A percentile compares a stretch with the other conserved stretches of the same genome.
Conservation (phyloP, 208 protist genomes). For the Histomonas meleagridis region DNA sequence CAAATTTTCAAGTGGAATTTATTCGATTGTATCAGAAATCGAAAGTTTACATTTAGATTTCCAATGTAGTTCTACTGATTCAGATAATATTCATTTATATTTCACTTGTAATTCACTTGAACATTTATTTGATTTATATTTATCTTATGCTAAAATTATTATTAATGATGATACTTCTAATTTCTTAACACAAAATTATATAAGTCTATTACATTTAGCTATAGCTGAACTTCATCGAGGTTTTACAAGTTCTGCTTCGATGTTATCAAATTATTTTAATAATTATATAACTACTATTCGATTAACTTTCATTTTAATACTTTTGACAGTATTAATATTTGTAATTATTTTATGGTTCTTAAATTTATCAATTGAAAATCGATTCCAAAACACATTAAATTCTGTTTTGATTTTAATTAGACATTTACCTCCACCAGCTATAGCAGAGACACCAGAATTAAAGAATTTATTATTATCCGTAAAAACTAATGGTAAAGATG, state of each 20-base stretch:
- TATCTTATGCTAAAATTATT: background rate
- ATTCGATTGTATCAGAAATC: background rate
- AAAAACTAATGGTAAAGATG: background rate
- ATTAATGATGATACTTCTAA: background rate
- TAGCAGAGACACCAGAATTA: background rate
- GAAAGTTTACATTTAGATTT: background rate
- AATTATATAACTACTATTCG: background rate
- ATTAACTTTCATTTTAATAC: background rate
- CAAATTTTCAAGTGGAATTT: background rate
- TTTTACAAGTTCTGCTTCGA: background rate
- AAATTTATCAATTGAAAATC: background rate
- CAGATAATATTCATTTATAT: background rate
- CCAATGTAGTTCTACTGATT: background rate
- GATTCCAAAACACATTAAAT: background rate
- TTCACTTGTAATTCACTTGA: background rate
- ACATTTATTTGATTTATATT: background rate
- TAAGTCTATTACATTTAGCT: background rate
- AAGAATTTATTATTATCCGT: background rate
- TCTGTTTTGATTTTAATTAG: background rate
- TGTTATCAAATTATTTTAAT: background rate
- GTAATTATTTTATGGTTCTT: background rate
- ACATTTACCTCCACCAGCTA: background rate
- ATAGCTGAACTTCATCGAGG: background rate
- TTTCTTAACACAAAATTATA: background rate
- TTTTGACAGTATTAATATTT: background rate